Evolutionary conservation across 345 rosid species (phyloP).

Genomic region (Citrus glauca): DNA sequence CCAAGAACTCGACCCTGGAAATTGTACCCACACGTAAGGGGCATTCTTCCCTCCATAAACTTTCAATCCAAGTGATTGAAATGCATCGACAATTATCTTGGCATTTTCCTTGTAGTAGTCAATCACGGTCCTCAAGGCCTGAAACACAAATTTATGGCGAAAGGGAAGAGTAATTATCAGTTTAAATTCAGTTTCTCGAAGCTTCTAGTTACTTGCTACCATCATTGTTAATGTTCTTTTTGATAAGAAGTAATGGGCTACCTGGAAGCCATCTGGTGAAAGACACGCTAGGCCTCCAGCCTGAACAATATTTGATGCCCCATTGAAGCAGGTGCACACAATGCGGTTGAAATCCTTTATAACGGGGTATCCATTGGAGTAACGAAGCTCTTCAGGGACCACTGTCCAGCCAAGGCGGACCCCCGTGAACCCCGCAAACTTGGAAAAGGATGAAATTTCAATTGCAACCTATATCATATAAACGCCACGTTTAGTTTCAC

Average conservation of each 20-base stretch:
- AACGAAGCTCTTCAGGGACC: conserved; percentile 69
- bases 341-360: conserved; percentile 67
- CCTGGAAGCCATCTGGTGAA: conserved; percentile 57
- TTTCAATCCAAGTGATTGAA: conserved; percentile 42
- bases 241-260: conserved; percentile 7
- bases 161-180: neutral
- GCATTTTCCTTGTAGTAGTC: conserved; percentile 66
- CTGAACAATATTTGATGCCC: conserved; percentile 77
- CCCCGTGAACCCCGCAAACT: conserved; percentile 88
- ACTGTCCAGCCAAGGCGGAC: conserved; percentile 91
- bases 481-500: neutral
- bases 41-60: conserved; percentile 74
- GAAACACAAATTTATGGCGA: neutral
- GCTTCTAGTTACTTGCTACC: neutral
- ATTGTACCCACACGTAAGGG: conserved; percentile 77
- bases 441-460: conserved; percentile 82
- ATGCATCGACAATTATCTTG: conserved; percentile 46
- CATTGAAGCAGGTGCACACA: conserved; percentile 79
- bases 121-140: conserved; percentile 20
- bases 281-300: conserved; percentile 84
- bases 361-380: conserved; percentile 63
- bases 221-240: neutral
- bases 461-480: conserved; percentile 58
- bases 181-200: neutral
- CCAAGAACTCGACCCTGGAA: conserved; percentile 67